These are phyloP conservation scores for Lupinus albus DNA, from an alignment of 306 rosid species.

Conservation along the genomic window DNA sequence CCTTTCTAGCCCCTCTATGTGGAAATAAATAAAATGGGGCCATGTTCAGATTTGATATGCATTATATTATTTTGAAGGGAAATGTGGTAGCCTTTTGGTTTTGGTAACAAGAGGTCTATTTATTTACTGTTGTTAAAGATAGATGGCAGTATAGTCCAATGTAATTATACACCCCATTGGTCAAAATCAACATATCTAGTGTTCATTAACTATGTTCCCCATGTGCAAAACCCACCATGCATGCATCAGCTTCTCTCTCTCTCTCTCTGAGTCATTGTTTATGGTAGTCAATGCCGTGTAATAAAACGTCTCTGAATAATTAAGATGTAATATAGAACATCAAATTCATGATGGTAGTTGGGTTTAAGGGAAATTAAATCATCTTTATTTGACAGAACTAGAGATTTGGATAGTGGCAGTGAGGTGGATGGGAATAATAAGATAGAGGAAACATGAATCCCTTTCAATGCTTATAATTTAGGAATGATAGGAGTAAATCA, in stretches of 20 bases:
- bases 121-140: slow-evolving; percentile 9
- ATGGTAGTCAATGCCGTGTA: slow-evolving; percentile 48
- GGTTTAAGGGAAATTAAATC: slow-evolving; percentile 18
- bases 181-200: slow-evolving; percentile 29
- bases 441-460: slow-evolving; percentile 31
- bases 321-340: slow-evolving; percentile 36
- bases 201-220: slow-evolving; percentile 36
- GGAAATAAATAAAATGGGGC: slow-evolving; percentile 1
- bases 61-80: slow-evolving; percentile 9
- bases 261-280: no score
- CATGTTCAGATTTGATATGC: slow-evolving; percentile 23
- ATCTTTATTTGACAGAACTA: background rate
- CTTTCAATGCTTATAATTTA: slow-evolving; percentile 43
- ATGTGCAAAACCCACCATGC: slow-evolving; percentile 40
- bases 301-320: slow-evolving; percentile 33
- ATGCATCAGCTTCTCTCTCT: background rate
- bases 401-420: no score
- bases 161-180: background rate
- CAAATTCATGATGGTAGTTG: slow-evolving; percentile 29
- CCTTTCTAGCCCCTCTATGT: slow-evolving; percentile 5
- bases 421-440: slow-evolving; percentile 9
- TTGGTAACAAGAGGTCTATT: background rate
- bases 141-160: slow-evolving; percentile 12
- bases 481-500: slow-evolving; percentile 39
- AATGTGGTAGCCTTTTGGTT: slow-evolving; percentile 12